Conservation (phyloP, 2,329 filamentous ascomycete genomes). For the Colletotrichum magnum region DNA sequence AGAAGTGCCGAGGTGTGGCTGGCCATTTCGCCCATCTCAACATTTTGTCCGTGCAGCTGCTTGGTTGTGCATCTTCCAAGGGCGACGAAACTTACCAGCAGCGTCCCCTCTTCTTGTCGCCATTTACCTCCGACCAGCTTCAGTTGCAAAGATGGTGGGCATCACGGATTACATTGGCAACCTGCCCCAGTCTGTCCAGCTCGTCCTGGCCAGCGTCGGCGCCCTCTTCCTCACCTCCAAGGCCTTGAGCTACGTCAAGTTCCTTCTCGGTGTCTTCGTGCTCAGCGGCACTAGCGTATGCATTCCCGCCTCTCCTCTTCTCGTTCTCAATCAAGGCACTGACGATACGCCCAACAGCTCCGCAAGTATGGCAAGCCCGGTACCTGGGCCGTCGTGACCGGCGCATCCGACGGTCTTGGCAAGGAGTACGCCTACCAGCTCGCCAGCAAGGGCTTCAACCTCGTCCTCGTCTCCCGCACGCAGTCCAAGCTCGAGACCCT, state of each 20-base stretch:
- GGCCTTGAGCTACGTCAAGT: constrained; percentile 69
- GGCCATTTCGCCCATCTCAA: constrained; percentile 30
- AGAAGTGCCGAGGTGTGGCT: constrained; percentile 35
- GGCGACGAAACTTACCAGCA: constrained; percentile 3
- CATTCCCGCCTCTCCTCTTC: constrained; percentile 19
- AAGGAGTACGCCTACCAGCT: constrained; percentile 96
- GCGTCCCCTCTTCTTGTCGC: not conserved
- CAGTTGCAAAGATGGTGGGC: constrained; percentile 20
- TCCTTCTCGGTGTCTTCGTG: constrained; percentile 78
- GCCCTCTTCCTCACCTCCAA: constrained; percentile 71
- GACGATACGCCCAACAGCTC: constrained; percentile 68
- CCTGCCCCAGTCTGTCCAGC: constrained; percentile 61
- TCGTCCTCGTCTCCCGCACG: constrained; percentile 96
- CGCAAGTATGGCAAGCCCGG: constrained; percentile 91
- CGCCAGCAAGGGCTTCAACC: constrained; percentile 91
- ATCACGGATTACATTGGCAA: constrained; percentile 51
- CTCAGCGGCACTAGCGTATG: constrained; percentile 74
- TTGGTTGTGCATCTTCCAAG: not conserved
- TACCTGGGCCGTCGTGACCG: constrained; percentile 94
- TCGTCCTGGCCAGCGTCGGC: constrained; percentile 68
- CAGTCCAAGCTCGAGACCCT: constrained; percentile 88
- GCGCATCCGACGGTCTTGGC: constrained; percentile 95
- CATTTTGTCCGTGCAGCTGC: constrained; percentile 36
- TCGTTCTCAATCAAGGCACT: constrained; percentile 16
- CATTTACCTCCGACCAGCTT: not conserved